A percentile compares a stretch with the other conserved stretches of the same genome.
Evolutionary conservation across 2,329 filamentous ascomycete genomes (phyloP).

Genomic region (Aspergillus sp.): DNA sequence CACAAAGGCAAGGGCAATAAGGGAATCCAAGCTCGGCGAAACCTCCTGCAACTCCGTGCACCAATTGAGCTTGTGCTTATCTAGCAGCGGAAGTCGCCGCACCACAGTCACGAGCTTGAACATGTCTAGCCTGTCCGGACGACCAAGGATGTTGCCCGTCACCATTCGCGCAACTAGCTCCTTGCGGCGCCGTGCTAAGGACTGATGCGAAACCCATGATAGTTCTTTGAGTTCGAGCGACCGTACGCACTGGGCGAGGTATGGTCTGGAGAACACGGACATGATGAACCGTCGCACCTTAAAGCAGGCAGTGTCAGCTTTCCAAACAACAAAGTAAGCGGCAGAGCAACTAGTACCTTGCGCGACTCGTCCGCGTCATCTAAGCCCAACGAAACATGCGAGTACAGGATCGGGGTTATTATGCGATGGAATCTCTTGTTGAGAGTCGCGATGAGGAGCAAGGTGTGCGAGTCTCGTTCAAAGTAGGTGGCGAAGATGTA

Average conservation of each 20-base stretch:
- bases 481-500: neutral
- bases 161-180: neutral
- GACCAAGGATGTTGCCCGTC: neutral
- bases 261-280: slow-evolving; percentile 7
- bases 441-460: neutral
- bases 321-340: neutral
- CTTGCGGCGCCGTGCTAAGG: neutral
- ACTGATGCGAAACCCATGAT: neutral
- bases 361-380: slow-evolving; percentile 2
- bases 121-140: slow-evolving; percentile 1
- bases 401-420: slow-evolving; percentile 1
- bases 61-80: slow-evolving; percentile 2
- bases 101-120: slow-evolving; percentile 3
- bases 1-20: slow-evolving; percentile 4
- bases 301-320: neutral
- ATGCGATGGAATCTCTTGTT: slow-evolving; percentile 5
- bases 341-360: neutral
- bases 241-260: slow-evolving; percentile 4
- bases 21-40: slow-evolving; percentile 4
- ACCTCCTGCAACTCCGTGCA: slow-evolving; percentile 1
- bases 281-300: slow-evolving; percentile 8
- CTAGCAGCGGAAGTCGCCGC: neutral
- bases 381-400: slow-evolving; percentile 2
- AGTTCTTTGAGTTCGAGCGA: slow-evolving; percentile 5
- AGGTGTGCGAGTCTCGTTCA: neutral